Evolutionary conservation across 495 filamentous ascomycete species (phyloP).

Genomic region (Penicillium canescens): DNA sequence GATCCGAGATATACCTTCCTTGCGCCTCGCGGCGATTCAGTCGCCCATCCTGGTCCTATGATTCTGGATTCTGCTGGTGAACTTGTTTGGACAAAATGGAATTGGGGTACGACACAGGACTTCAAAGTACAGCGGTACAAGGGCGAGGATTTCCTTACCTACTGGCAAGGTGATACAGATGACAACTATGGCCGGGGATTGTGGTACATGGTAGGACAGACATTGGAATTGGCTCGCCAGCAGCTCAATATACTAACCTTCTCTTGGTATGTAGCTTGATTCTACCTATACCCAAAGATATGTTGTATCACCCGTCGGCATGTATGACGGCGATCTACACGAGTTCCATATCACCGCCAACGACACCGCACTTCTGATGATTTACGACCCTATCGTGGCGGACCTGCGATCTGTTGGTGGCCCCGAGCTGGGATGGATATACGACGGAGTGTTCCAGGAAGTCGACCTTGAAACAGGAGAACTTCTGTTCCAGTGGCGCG

Average conservation of each 20-base stretch:
- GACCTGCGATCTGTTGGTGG: slow-evolving; percentile 49
- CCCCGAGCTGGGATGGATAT: slow-evolving; percentile 42
- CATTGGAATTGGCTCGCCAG: background rate
- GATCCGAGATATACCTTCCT: slow-evolving; percentile 45
- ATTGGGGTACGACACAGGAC: slow-evolving; percentile 45
- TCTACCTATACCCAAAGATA: slow-evolving; percentile 43
- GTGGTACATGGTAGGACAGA: slow-evolving; percentile 50
- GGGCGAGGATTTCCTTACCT: slow-evolving; percentile 50
- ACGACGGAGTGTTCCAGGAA: slow-evolving; percentile 46
- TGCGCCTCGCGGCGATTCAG: slow-evolving; percentile 43
- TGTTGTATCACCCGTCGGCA: slow-evolving; percentile 36
- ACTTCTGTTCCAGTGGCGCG: slow-evolving; percentile 44
- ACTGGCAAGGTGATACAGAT: slow-evolving; percentile 54
- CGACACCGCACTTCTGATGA: slow-evolving; percentile 51
- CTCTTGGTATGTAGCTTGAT: slow-evolving; percentile 37
- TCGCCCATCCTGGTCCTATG: slow-evolving; percentile 44
- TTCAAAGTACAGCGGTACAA: slow-evolving; percentile 47
- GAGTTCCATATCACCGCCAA: slow-evolving; percentile 47
- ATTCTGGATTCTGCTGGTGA: slow-evolving; percentile 46
- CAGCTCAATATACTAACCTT: background rate
- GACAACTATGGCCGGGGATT: slow-evolving; percentile 49
- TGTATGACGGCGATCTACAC: slow-evolving; percentile 40
- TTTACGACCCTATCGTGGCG: slow-evolving; percentile 47
- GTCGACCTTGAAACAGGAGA: slow-evolving; percentile 43
- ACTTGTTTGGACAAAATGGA: slow-evolving; percentile 45